Conservation (phyloP, 352 stramenopile genomes). For the Pythium biforme region DNA sequence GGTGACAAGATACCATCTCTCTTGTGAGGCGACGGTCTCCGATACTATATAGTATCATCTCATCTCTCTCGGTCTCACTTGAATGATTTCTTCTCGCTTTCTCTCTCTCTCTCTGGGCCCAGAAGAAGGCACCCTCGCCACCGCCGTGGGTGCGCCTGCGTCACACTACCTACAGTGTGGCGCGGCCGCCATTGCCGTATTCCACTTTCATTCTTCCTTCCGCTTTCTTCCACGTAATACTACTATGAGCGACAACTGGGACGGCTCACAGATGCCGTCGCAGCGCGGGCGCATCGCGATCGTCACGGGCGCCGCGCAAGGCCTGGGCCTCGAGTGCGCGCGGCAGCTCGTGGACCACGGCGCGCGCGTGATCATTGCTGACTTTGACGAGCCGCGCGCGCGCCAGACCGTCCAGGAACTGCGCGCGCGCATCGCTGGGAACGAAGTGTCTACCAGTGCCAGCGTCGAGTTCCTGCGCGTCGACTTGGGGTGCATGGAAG, state of each 20-base stretch:
- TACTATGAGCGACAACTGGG: slow-evolving; percentile 9
- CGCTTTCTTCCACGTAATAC: background rate
- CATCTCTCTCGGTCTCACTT: background rate
- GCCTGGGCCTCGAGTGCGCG: slow-evolving; percentile 59
- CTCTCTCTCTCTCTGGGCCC: too few relatives aligned
- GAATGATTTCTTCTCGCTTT: background rate
- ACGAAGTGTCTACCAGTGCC: background rate
- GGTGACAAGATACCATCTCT: background rate
- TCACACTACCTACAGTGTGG: background rate
- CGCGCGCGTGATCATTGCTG: slow-evolving; percentile 76
- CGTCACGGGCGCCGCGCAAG: slow-evolving; percentile 63
- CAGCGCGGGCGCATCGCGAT: slow-evolving; percentile 41
- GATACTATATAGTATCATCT: background rate
- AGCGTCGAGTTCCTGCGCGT: slow-evolving; percentile 26
- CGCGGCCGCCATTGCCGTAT: too few relatives aligned
- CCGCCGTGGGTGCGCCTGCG: background rate
- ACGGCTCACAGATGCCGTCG: slow-evolving; percentile 19
- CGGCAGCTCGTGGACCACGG: slow-evolving; percentile 41
- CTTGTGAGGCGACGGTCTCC: background rate
- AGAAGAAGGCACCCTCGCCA: background rate
- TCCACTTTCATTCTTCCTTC: background rate
- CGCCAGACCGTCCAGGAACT: slow-evolving; percentile 33
- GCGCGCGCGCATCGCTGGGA: slow-evolving; percentile 18
- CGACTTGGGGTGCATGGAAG: slow-evolving; percentile 27
- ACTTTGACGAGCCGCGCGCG: slow-evolving; percentile 46